Base-by-base conservation (phyloP, 768 basidiomycete genomes). In the Peribolospora baueri region DNA sequence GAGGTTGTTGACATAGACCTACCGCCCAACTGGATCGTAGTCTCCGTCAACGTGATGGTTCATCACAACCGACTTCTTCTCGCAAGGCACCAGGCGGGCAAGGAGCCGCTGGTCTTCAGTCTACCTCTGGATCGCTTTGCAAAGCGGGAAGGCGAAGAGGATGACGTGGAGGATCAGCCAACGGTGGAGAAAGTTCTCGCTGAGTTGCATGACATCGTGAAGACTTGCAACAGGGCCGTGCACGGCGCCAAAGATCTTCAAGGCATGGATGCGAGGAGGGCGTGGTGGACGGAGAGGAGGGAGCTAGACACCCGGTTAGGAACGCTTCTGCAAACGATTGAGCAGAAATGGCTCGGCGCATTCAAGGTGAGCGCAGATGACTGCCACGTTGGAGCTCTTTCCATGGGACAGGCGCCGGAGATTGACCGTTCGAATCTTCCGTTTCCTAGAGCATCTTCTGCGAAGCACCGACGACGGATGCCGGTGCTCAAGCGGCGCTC, bases 281-380 rank as follows among this genome's bases (percentile, higher is more conserved):
- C 71, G 2, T 97, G 93, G 93, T 98, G 93, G 93, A 78, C 76
- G 42, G 74, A 79, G 53, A 73, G 93, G 3, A 68, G 70, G 36
- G 75, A 73, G 25, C 72, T 97, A n/a, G 88, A 97, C 62, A 71
- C 70, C 50, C 74, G 86, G 36, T 65, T 98, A 62, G 71, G 76
- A 55, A 76, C 77, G 40, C 67, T 98, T 5, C 65, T 93, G 42
- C 76, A 77, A 59, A 85, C 80, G 59, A 79, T 98, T 48, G 93
- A 97, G 65, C 88, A 84, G 61, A 87, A 83, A 63, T 97, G 93
- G 93, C 72, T 98, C 3, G 91, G 93, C 1, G 87, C 82, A 25
- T 95, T 93, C 76, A 97, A 95, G 78, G 90, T 88, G 51, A 42
- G 72, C 62, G 3, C 25, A 54, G 7, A n/a, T 13, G 56, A 11